Conservation (phyloP, 139 green algal species). For the Chlamydomonas sp. region DNA sequence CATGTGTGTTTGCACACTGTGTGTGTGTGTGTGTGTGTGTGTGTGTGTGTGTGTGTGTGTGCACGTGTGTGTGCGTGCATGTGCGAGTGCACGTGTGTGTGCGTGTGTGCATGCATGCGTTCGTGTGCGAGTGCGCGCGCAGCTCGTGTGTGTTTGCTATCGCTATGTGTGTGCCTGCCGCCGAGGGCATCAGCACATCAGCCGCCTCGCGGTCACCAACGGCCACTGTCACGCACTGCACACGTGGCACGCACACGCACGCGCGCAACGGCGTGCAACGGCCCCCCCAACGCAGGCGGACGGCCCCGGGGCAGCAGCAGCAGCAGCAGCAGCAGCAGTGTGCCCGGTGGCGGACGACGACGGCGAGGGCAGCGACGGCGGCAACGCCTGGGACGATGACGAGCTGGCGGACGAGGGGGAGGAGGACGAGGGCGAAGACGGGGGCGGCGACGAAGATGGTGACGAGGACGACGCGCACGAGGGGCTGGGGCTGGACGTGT, state of each 20-base stretch:
- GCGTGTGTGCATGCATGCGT: too few species aligned
- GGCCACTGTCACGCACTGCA: too few species aligned
- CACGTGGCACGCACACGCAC: too few species aligned
- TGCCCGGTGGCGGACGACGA: not conserved
- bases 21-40: not conserved
- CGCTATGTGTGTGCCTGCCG: too few species aligned
- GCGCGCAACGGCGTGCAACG: too few species aligned
- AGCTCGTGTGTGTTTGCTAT: too few species aligned
- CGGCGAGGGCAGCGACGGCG: not conserved
- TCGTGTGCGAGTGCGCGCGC: too few species aligned
- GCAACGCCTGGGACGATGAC: not conserved
- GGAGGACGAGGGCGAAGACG: not conserved
- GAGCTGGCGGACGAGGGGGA: not conserved
- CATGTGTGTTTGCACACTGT: not conserved
- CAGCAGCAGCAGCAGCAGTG: not conserved
- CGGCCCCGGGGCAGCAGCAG: not conserved
- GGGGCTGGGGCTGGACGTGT: constrained; percentile 9
- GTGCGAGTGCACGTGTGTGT: not conserved
- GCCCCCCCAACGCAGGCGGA: not conserved
- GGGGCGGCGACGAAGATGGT: not conserved
- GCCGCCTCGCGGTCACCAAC: too few species aligned
- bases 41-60: not conserved
- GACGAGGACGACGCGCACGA: not conserved
- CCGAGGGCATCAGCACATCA: too few species aligned
- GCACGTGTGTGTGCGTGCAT: not conserved